A percentile compares a stretch with the other conserved stretches of the same genome.
phyloP scores from a whole-genome alignment of 192 early-diverging fungal species.

The Backusella tuberculispora region DNA sequence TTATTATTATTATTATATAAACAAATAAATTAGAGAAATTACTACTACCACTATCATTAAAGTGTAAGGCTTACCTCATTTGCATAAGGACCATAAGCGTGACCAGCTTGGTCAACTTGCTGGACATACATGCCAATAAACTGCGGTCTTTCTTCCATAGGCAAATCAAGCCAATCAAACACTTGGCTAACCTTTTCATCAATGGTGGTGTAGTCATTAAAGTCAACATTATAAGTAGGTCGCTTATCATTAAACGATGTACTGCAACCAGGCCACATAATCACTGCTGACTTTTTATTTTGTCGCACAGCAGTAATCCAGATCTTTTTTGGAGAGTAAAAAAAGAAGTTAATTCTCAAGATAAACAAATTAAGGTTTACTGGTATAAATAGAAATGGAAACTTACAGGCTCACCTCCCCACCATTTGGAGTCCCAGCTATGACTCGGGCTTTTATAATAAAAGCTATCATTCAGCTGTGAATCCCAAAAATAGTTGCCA shows the following conservation, averaged over 20 bases:
- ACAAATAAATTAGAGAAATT: neutral
- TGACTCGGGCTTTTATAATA: slow-evolving; percentile 70
- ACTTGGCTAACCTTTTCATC: slow-evolving; percentile 63
- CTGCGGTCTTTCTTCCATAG: slow-evolving; percentile 69
- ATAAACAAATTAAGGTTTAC: neutral
- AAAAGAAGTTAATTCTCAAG: neutral
- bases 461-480: slow-evolving; percentile 73
- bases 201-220: slow-evolving; percentile 46
- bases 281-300: slow-evolving; percentile 67
- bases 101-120: slow-evolving; percentile 80
- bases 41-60: slow-evolving; percentile 9
- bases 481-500: slow-evolving; percentile 80
- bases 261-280: slow-evolving; percentile 90
- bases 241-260: slow-evolving; percentile 54
- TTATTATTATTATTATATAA: neutral
- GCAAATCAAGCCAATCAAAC: slow-evolving; percentile 80
- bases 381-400: neutral
- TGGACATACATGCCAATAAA: slow-evolving; percentile 80
- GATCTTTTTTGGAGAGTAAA: slow-evolving; percentile 49
- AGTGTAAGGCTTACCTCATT: slow-evolving; percentile 47
- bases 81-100: slow-evolving; percentile 72
- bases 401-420: slow-evolving; percentile 86
- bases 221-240: slow-evolving; percentile 76
- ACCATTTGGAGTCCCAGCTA: slow-evolving; percentile 77
- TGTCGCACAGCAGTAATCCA: slow-evolving; percentile 89